Evolutionary conservation across 371 early-diverging fungal species (phyloP), one percentile per base, ranked within the genome.

Genomic region (Circinella umbellata): DNA sequence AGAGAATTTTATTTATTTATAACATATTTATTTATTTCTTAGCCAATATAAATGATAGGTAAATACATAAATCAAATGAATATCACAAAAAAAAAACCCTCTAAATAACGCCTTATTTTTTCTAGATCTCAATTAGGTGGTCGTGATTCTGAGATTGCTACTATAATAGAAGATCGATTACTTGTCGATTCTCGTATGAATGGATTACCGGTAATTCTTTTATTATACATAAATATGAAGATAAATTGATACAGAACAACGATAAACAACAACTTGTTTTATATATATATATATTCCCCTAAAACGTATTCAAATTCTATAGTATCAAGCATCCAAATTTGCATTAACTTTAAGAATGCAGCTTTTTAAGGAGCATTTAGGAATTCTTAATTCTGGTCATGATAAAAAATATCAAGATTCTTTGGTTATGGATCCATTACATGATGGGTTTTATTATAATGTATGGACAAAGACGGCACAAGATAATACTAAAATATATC

Each of bases 111-210:
- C 42, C 42, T 42, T 14, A 51, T 51, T 17, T 51, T 9, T 15
- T 14, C n/a, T 27, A 91, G 98, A 36, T 95, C 95, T 4, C 91
- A 94, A 83, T 75, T 91, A 54, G 98, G 98, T n/a, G 88, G 88
- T 72, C 89, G 96, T 54, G 98, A 98, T 76, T 93, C 96, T 6
- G 98, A 98, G 79, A 88, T 96, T 67, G 94, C 94, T 35, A 85
- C 92, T 47, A 68, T 95, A 11, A 80, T 95, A 46, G 93, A 94
- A 75, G 96, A 96, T 71, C 83, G 87, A 4, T 85, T 88, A 39
- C 72, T 80, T 20, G 85, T 96, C 9, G 76, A 80, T n/a, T 87
- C 91, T 2, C 77, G 74, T 47, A 92, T 96, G 93, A 87, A 92
- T 67, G 92, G 91, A 9, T 69, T 84, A 7, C 80, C 84, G 18